Evolutionary conservation across 176 grass and related monocot genomes (phyloP).

Genomic region (Aegilops tauschii): DNA sequence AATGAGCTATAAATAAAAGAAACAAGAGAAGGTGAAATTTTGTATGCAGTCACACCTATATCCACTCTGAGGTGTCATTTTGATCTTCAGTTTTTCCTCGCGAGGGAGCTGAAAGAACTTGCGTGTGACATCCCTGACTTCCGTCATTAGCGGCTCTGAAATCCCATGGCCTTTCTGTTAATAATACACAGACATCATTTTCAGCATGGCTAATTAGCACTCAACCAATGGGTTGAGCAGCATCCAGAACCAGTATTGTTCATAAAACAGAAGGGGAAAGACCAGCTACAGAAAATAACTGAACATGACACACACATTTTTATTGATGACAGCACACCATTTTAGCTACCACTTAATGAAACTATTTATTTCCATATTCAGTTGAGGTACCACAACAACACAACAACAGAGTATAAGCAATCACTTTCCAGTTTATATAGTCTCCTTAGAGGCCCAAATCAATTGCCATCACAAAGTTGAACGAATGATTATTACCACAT

Average conservation of each 20-base stretch:
- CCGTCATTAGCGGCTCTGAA: conserved; percentile 57
- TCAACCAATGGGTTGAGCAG: not conserved
- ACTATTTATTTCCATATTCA: not conserved
- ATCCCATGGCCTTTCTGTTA: conserved; percentile 87
- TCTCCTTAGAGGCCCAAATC: not conserved
- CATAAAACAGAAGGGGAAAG: not conserved
- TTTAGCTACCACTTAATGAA: not conserved
- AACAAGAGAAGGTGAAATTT: not conserved
- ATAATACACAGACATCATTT: not conserved
- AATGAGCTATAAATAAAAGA: not conserved
- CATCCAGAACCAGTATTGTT: not conserved
- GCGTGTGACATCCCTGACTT: conserved; percentile 65
- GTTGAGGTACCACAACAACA: not conserved
- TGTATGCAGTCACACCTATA: conserved; percentile 49
- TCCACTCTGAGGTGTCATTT: conserved; percentile 74
- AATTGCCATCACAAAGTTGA: not conserved
- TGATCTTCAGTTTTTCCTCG: conserved; percentile 90
- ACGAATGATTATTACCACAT: conserved; percentile 76
- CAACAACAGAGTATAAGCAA: not conserved
- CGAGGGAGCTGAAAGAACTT: conserved; percentile 75
- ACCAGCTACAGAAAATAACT: not conserved
- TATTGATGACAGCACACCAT: not conserved
- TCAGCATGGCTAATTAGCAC: not conserved
- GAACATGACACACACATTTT: not conserved
- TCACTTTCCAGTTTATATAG: not conserved